Conservation (phyloP, 306 rosid genomes). For the Casuarina equisetifolia region DNA sequence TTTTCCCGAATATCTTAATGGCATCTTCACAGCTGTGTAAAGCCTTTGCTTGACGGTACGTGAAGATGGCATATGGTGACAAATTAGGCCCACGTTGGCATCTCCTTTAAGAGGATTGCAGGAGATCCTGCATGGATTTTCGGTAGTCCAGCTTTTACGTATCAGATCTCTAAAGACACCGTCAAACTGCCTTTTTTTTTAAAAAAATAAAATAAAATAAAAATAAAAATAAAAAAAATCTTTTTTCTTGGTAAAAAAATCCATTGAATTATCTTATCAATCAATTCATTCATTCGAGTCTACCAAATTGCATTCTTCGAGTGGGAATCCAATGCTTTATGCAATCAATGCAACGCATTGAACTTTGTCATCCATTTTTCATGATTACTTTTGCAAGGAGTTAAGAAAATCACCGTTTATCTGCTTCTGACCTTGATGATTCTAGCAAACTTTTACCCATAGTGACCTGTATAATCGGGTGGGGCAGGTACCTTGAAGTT, state of each 20-base stretch:
- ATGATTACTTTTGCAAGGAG: constrained; percentile 14
- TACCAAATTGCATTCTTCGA: neutral
- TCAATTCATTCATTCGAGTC: neutral
- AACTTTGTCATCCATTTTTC: constrained; percentile 3
- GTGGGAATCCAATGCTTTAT: constrained; percentile 24
- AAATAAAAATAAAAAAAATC: no score
- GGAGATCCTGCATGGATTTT: neutral
- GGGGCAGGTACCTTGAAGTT: constrained; percentile 50
- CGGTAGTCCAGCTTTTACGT: neutral
- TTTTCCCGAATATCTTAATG: constrained; percentile 21
- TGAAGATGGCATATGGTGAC: neutral
- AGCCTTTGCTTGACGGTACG: constrained; percentile 14
- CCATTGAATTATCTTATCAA: neutral
- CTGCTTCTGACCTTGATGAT: neutral
- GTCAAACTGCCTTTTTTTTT: neutral
- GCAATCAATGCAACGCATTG: constrained; percentile 3
- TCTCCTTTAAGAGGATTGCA: neutral
- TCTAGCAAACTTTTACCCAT: no score
- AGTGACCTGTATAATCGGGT: constrained; percentile 16
- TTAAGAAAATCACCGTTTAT: neutral
- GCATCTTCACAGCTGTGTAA: constrained; percentile 21
- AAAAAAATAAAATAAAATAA: no score
- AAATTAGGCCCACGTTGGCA: neutral
- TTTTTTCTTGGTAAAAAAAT: neutral
- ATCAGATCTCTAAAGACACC: neutral